Evolutionary conservation across 2,329 filamentous ascomycete species (phyloP).

Genomic region (Aphanocladium album): DNA sequence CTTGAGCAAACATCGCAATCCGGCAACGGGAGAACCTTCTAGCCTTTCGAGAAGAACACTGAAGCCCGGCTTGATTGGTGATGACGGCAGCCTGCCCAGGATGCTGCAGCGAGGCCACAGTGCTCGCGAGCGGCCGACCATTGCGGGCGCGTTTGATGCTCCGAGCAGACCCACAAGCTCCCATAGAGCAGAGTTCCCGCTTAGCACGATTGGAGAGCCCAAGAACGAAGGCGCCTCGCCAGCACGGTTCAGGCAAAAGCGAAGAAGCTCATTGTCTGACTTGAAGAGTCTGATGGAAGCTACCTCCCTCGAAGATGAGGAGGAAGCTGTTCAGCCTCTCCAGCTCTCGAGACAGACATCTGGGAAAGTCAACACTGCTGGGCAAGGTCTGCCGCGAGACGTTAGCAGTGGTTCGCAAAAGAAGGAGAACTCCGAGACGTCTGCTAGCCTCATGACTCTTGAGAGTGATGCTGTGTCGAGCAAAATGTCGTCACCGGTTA

Average conservation of each 20-base stretch:
- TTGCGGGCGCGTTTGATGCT: conserved; percentile 60
- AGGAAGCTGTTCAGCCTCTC: conserved; percentile 41
- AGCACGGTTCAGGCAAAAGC: conserved; percentile 63
- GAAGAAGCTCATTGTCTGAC: conserved; percentile 88
- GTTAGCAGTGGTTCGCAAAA: conserved; percentile 34
- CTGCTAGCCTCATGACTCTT: background rate
- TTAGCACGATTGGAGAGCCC: conserved; percentile 58
- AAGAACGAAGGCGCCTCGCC: conserved; percentile 35
- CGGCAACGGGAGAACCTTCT: conserved; percentile 53
- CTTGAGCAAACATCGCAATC: conserved; percentile 73
- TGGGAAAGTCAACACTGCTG: conserved; percentile 51
- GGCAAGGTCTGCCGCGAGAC: conserved; percentile 43
- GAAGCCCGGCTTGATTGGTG: conserved; percentile 71
- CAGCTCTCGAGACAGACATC: conserved; percentile 50
- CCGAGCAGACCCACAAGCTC: conserved; percentile 52
- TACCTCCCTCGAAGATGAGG: conserved; percentile 42
- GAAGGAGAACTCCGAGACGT: conserved; percentile 41
- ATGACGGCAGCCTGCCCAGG: conserved; percentile 50
- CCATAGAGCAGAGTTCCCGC: conserved; percentile 48
- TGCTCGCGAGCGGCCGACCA: conserved; percentile 56
- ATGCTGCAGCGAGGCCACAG: conserved; percentile 40
- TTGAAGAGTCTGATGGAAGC: conserved; percentile 64
- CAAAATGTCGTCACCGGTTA: conserved; percentile 17
- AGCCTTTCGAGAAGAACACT: conserved; percentile 64
- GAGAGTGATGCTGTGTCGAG: conserved; percentile 8